phyloP scores from a whole-genome alignment of 441 rosid genomes.

The Eruca vesicaria region DNA sequence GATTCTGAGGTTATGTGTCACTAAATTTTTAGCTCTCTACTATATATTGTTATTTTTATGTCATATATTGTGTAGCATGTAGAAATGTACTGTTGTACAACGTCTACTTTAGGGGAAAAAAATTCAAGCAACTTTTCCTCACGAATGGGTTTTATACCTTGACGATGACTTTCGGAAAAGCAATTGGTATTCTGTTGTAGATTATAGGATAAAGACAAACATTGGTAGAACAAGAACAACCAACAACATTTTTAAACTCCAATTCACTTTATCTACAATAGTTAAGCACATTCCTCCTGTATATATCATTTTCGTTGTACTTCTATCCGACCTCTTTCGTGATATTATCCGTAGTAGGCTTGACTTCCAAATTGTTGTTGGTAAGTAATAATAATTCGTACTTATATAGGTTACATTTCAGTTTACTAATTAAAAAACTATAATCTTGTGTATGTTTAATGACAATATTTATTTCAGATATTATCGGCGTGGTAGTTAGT shows the following conservation, averaged over 20 bases:
- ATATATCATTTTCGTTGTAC: neutral
- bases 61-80: no score
- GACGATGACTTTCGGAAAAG: neutral
- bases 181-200: neutral
- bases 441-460: neutral
- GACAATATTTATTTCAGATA: neutral
- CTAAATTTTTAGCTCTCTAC: no score
- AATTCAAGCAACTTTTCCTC: neutral
- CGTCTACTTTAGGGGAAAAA: neutral
- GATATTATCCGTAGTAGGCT: neutral
- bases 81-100: neutral
- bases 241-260: neutral
- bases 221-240: neutral
- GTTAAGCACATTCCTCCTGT: neutral
- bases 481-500: neutral
- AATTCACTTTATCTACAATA: neutral
- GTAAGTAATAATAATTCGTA: neutral
- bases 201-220: neutral
- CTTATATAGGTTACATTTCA: neutral
- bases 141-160: neutral
- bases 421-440: neutral
- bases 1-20: no score
- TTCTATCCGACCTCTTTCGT: neutral
- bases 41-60: no score
- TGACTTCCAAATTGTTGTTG: neutral